phyloP scores from a whole-genome alignment of 75 land plant species.

The Picea sitchensis region DNA sequence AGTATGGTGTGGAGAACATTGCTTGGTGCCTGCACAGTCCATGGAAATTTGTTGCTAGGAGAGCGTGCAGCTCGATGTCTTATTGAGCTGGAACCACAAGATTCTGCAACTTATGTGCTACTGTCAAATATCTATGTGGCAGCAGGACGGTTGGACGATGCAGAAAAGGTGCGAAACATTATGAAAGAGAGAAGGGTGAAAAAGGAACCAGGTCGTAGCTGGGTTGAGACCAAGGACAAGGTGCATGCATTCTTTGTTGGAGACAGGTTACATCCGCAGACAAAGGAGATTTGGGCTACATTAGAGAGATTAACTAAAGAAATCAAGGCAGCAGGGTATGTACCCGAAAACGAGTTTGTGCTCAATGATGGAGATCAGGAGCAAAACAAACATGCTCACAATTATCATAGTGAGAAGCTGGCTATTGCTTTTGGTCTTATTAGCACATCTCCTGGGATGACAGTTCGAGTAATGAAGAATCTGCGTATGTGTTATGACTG shows the following conservation, averaged over 20 bases:
- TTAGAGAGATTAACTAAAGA: conserved; percentile 20
- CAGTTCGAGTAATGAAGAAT: background rate
- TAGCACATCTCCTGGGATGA: background rate
- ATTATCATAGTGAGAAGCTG: conserved; percentile 13
- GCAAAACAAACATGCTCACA: conserved; percentile 37
- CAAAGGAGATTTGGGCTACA: conserved; percentile 35
- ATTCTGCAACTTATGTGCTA: conserved; percentile 49
- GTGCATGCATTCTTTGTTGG: conserved; percentile 64
- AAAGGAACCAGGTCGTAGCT: conserved; percentile 67
- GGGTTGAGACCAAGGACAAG: conserved; percentile 43
- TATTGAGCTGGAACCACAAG: conserved; percentile 51
- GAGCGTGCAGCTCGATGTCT: conserved; percentile 47
- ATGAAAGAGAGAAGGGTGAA: conserved; percentile 45
- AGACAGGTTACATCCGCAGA: conserved; percentile 39
- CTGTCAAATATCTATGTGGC: conserved; percentile 65
- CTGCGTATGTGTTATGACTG: background rate
- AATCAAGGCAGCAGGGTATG: conserved; percentile 46
- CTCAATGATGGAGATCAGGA: conserved; percentile 61
- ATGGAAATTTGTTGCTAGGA: conserved; percentile 43
- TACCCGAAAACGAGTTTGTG: conserved; percentile 37
- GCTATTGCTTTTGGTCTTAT: background rate
- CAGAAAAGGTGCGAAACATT: conserved; percentile 30
- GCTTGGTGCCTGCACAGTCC: conserved; percentile 67
- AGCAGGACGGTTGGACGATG: conserved; percentile 39
- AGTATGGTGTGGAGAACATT: conserved; percentile 62